Evolutionary conservation across 495 filamentous ascomycete species (phyloP), one percentile per base, ranked within the genome.

Genomic region (Tuber microsphaerosporum): DNA sequence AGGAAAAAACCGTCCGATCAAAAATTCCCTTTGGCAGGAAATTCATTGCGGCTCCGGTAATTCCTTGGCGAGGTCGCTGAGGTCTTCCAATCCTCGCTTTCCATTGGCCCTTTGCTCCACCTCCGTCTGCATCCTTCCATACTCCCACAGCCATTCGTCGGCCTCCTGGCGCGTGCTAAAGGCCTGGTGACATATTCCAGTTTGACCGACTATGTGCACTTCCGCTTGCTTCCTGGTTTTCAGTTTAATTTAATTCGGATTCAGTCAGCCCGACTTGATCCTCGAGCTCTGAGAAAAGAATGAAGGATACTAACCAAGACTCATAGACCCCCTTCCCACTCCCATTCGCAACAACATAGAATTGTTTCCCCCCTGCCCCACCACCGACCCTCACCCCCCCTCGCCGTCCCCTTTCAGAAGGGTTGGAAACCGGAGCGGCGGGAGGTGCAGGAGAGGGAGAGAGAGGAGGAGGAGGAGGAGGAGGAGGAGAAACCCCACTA

Each of bases 171-270:
- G 56, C 26, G 56, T 65, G 56, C 56, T 6, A 34, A 65, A 65
- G 56, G 56, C 56, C 56, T 65, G 56, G 56, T 65, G 56, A 65
- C 56, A 65, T 65, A 65, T 65, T 17, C 56, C 56, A 31, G 56
- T 26, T 65, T 65, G 56, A 65, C 56, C 56, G 56, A 65, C 26
- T 34, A 65, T 65, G 56, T 65, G 56, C 56, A 65, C 56, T 65
- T 65, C 14, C 17, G 56, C 56, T 65, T 65, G 12, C 56, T 34
- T 31, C 56, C 56, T 65, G 14, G 17, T 65, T 61, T 48, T 48
- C 19, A 0, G 16, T 51, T 26, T 65, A 65, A 65, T 65, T 65
- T 65, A 31, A 34, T 34, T 65, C 14, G 34, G 34, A 34, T 65
- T 34, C 26, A 34, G 56, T 34, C 56, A 65, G 56, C 31, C 26